Evolutionary conservation across 169 alveolate genomes (phyloP).

Genomic region (Cryptosporidium canis): DNA sequence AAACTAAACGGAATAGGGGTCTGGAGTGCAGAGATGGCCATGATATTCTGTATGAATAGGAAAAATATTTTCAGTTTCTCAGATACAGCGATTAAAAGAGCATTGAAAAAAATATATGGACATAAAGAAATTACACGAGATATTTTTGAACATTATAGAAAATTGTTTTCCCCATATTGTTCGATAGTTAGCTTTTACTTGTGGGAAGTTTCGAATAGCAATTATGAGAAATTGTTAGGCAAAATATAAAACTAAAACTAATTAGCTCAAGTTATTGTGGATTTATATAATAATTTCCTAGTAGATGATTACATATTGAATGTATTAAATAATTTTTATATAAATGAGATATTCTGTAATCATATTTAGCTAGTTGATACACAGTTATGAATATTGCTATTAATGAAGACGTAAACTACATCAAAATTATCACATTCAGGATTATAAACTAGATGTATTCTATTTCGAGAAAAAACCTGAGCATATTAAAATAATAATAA

Average conservation of each 20-base stretch:
- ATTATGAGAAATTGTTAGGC: not conserved
- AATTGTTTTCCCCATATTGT: not conserved
- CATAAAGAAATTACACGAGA: not conserved
- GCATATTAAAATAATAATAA: too few species aligned
- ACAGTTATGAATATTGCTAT: too few species aligned
- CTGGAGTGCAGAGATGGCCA: constrained; percentile 1
- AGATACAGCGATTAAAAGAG: not conserved
- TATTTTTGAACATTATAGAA: not conserved
- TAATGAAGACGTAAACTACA: too few species aligned
- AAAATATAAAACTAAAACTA: not conserved
- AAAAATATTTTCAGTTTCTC: not conserved
- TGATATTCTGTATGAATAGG: constrained; percentile 5
- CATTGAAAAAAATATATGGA: not conserved
- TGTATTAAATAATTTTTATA: not conserved
- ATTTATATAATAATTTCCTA: not conserved
- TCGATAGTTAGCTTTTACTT: not conserved
- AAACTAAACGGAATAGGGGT: not conserved
- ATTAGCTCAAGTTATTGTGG: too few species aligned
- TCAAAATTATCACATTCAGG: too few species aligned
- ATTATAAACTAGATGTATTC: too few species aligned
- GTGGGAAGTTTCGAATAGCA: not conserved
- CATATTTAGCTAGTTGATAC: too few species aligned
- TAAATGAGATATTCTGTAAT: not conserved
- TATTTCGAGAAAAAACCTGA: too few species aligned
- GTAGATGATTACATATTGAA: not conserved